Evolutionary conservation across 2,329 filamentous ascomycete genomes (phyloP).

Genomic region (Talaromyces funiculosus): DNA sequence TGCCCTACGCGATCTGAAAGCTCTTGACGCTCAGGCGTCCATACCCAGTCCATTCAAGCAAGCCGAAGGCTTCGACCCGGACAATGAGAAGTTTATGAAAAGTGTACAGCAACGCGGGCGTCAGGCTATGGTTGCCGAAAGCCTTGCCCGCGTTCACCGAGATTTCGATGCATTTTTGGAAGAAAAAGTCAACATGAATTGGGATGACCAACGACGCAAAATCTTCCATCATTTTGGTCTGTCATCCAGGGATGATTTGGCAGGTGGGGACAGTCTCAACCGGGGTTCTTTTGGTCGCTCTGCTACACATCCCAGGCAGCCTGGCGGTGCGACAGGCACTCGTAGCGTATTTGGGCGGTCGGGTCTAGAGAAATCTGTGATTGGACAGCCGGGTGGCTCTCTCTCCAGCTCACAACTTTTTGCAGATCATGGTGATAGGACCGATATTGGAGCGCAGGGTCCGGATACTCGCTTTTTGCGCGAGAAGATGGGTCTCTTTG

Average conservation of each 20-base stretch:
- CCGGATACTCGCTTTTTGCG: constrained; percentile 70
- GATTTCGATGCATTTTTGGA: constrained; percentile 94
- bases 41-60: constrained; percentile 28
- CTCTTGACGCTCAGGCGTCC: constrained; percentile 66
- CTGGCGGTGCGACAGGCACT: constrained; percentile 29
- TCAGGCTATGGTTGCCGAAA: constrained; percentile 83
- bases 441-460: constrained; percentile 46
- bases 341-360: constrained; percentile 64
- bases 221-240: constrained; percentile 98
- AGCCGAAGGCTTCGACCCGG: constrained; percentile 46
- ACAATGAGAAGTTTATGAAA: constrained; percentile 67
- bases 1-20: constrained; percentile 79
- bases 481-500: constrained; percentile 78
- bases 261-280: constrained; percentile 34
- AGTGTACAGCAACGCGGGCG: constrained; percentile 88
- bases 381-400: constrained; percentile 66
- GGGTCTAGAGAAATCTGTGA: constrained; percentile 73
- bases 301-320: constrained; percentile 33
- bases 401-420: constrained; percentile 61
- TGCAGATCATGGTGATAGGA: constrained; percentile 58
- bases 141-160: constrained; percentile 77
- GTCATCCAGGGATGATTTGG: constrained; percentile 43
- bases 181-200: constrained; percentile 90
- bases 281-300: constrained; percentile 48
- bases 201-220: constrained; percentile 85